Percentiles rank a stretch among this genome's conserved stretches.
These are phyloP conservation scores for Ogataea hybrid DNA, from an alignment of 1,139 yeast species.

Conservation along the genomic window DNA sequence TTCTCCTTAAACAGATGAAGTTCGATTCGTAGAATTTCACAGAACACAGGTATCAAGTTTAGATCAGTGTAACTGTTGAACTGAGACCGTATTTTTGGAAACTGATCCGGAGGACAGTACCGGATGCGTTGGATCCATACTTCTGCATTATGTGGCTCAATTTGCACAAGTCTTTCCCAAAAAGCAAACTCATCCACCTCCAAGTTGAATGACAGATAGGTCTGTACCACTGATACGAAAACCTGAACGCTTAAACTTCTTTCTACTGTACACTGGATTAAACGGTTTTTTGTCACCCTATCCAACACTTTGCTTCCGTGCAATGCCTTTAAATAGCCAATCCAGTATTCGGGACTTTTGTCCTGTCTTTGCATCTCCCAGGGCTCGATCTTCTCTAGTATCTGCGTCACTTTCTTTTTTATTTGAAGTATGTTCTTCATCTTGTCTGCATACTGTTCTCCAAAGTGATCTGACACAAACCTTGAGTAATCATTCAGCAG, in stretches of 20 bases:
- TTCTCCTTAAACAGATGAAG: constrained; percentile 5
- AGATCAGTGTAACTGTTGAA: neutral
- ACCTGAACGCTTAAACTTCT: constrained; percentile 11
- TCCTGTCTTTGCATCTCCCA: constrained; percentile 15
- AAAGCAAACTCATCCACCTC: constrained; percentile 9
- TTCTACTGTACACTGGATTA: constrained; percentile 14
- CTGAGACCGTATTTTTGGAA: neutral
- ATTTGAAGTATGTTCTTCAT: constrained; percentile 12
- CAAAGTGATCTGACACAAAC: constrained; percentile 15
- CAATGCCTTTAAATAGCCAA: constrained; percentile 32
- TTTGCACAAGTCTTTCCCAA: constrained; percentile 4
- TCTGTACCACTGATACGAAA: constrained; percentile 31
- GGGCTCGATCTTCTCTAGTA: constrained; percentile 14
- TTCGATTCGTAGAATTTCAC: constrained; percentile 9
- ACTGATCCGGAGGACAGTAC: neutral
- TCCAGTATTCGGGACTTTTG: constrained; percentile 27
- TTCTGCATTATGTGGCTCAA: constrained; percentile 1
- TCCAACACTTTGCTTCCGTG: constrained; percentile 17
- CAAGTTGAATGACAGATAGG: constrained; percentile 27
- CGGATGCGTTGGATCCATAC: constrained; percentile 7
- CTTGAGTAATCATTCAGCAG: constrained; percentile 13
- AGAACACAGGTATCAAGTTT: neutral
- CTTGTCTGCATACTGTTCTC: constrained; percentile 11
- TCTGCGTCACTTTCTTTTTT: constrained; percentile 5
- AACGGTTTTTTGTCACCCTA: constrained; percentile 9